Conservation (phyloP, 208 protist genomes). For the Leishmania guyanensis region DNA sequence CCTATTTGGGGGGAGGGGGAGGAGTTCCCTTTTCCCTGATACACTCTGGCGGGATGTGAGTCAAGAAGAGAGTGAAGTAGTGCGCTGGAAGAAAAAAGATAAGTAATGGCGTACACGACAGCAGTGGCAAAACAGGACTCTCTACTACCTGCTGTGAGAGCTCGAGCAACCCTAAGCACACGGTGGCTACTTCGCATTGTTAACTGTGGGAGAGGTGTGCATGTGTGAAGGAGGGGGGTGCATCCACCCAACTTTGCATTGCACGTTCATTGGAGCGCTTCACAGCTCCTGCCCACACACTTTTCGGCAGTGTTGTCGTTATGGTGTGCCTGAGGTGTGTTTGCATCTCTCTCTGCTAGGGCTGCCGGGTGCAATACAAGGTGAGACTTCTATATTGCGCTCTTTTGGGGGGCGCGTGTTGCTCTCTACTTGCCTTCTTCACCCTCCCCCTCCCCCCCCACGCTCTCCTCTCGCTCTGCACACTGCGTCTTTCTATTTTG, state of each 20-base stretch:
- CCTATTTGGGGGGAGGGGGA: background rate
- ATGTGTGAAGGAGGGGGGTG: background rate
- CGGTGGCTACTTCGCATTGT: background rate
- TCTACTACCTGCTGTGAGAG: background rate
- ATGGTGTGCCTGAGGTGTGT: background rate
- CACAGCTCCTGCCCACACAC: background rate
- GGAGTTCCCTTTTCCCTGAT: background rate
- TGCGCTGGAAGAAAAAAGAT: background rate
- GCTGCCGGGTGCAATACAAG: background rate
- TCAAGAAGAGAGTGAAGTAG: background rate
- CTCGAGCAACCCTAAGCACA: background rate
- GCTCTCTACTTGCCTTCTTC: background rate
- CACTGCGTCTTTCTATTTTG: background rate
- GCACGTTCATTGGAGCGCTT: background rate
- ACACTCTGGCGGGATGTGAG: background rate
- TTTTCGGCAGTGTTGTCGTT: background rate
- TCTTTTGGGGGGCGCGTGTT: background rate
- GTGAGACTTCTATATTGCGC: background rate
- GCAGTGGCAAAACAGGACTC: background rate
- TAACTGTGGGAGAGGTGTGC: background rate
- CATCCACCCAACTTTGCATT: background rate
- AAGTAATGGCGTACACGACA: background rate
- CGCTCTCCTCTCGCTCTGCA: background rate
- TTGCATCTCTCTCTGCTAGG: background rate
- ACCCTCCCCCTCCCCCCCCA: background rate